Evolutionary conservation across 2,329 filamentous ascomycete species (phyloP), one percentile per base, ranked within the genome.

Genomic region (Domatiomyces catenatus): DNA sequence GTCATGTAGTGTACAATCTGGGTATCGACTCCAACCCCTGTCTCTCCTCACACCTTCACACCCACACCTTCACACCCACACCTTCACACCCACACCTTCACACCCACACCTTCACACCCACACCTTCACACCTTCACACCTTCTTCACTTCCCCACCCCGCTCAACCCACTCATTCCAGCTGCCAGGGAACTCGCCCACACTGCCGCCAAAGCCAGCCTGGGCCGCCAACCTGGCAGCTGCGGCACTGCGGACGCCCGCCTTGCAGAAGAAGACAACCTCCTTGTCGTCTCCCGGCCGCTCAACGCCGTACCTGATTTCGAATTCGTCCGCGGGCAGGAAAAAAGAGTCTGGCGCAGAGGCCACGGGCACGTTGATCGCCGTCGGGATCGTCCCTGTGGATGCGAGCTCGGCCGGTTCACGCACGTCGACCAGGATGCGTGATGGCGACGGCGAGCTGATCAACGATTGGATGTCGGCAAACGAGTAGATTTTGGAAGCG

Each of bases 231-330:
- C 76, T 74, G 5, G 88, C 88, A 5, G 89, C 89, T 0, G 84
- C 78, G 45, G 75, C 72, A 59, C 86, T 87, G 63, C 92, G 75
- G 56, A 96, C 86, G 1, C 92, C 92, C 0, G 89, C 82, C 70
- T 87, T 93, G 70, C 92, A 98, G 67, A 94, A 96, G 62, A 96
- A 92, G 12, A 94, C 59, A 2, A 58, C 65, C 56, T 77, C 72
- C 28, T 67, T 64, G 44, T 77, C 72, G 53, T 70, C 71, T 2
- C 61, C 60, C 0, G 83, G 89, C 54, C 86, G 84, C 52, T 74
- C 69, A 62, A 84, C 94, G 3, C 87, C 89, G 66, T 87, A 89
- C 15, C 82, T 71, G 53, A 87, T 85, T 63, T 84, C 77, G 63
- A 96, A 96, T 56, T 94, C 88, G 10, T 86, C 83, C 0, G 75